These are phyloP conservation scores for Trypanosoma theileri DNA, from an alignment of 208 protist species.

Conservation along the genomic window DNA sequence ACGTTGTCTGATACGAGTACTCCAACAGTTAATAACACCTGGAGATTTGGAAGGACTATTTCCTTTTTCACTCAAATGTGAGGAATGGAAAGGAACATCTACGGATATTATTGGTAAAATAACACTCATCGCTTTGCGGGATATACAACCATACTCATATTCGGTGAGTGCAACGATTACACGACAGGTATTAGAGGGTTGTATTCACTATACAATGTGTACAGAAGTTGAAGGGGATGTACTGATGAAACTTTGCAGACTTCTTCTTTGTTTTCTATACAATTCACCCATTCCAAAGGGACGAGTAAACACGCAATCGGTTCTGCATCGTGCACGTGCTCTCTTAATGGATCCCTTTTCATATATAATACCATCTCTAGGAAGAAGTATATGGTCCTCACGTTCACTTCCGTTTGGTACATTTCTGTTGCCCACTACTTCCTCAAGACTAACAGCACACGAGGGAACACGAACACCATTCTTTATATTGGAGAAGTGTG, in stretches of 20 bases:
- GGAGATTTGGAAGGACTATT: background rate
- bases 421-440: conserved; percentile 15
- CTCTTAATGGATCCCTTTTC: conserved; percentile 3
- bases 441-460: background rate
- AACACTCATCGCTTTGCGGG: background rate
- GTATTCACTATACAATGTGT: conserved; percentile 48
- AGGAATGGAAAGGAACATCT: background rate
- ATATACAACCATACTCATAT: conserved; percentile 11
- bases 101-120: conserved; percentile 18
- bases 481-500: conserved; percentile 2
- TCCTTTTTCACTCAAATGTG: background rate
- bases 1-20: conserved; percentile 15
- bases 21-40: conserved; percentile 20
- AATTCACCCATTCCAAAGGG: background rate
- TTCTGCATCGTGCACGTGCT: background rate
- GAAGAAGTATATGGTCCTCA: background rate
- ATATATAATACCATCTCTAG: conserved; percentile 17
- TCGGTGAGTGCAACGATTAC: background rate
- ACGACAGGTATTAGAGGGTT: conserved; percentile 28
- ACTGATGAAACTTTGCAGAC: conserved; percentile 22
- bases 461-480: conserved; percentile 18
- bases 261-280: conserved; percentile 37
- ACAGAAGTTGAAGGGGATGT: conserved; percentile 55
- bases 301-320: background rate
- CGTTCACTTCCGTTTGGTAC: conserved; percentile 7